A percentile compares a stretch with the other conserved stretches of the same genome.
These are phyloP conservation scores for Theileria orientalis DNA, from an alignment of 169 alveolate genomes.

Conservation along the genomic window DNA sequence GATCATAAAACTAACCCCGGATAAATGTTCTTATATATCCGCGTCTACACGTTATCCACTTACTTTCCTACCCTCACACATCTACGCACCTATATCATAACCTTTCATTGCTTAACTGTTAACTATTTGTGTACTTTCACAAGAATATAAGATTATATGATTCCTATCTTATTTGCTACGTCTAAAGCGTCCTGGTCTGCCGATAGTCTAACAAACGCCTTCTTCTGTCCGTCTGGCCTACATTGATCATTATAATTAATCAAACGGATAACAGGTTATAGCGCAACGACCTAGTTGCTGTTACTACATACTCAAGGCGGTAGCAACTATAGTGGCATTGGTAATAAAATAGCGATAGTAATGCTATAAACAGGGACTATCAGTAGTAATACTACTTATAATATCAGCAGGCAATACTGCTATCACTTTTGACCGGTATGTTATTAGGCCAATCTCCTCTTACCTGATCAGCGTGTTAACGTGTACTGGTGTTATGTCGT, in stretches of 20 bases:
- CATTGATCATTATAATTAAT: not conserved
- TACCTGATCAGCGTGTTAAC: slow-evolving; percentile 93
- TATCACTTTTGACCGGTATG: too few relatives aligned
- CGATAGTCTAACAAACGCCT: slow-evolving; percentile 95
- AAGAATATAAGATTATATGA: slow-evolving; percentile 80
- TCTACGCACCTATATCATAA: too few relatives aligned
- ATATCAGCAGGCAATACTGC: too few relatives aligned
- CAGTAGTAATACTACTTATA: too few relatives aligned
- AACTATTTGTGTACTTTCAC: too few relatives aligned
- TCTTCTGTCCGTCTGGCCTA: slow-evolving; percentile 94
- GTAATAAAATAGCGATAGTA: too few relatives aligned
- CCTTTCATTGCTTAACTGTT: too few relatives aligned
- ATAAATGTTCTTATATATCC: too few relatives aligned
- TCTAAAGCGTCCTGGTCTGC: slow-evolving; percentile 96
- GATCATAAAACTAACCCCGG: too few relatives aligned
- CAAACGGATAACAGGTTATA: not conserved
- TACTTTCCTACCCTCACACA: too few relatives aligned
- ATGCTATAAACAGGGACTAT: too few relatives aligned
- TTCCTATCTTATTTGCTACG: slow-evolving; percentile 97
- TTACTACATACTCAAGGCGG: not conserved
- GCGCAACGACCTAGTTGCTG: not conserved
- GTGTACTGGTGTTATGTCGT: slow-evolving; percentile 87
- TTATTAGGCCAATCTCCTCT: not conserved
- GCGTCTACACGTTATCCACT: too few relatives aligned
- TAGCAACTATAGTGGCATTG: not conserved